Base-by-base conservation (phyloP, 176 grass and related monocot genomes). In the Saccharum officinarum region DNA sequence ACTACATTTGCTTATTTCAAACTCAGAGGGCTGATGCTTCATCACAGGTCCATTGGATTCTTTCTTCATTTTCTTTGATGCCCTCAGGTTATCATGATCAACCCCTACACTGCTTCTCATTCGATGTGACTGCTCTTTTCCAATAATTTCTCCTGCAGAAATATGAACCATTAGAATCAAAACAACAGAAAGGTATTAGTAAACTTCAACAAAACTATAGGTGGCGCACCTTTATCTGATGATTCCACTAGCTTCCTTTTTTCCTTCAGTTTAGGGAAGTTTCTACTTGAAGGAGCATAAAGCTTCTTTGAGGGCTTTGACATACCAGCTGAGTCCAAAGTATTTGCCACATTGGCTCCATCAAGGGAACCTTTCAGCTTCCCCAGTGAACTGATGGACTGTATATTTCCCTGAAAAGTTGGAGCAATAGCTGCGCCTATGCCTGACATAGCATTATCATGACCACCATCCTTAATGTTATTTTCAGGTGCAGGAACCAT, bases 51-150 rank as follows among this genome's bases (percentile, higher is more conserved):
- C 62, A 67, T 76, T 74, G 38, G 52, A 54, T 69, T 74, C 82
- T 73, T 88, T 90, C 79, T 94, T 92, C 26, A 83, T 30, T 83
- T 92, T 90, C 84, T 92, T 94, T 82, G 82, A 83, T 77, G 85
- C 46, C 62, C 82, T 88, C 69, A 39, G 11, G 45, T 81, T 84
- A 89, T 86, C 75, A 41, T 69, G 76, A 84, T 76, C 82, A 92
- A 67, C 54, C 6, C 30, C 71, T 64, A 62, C 59, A 62, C 68
- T 86, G 68, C 68, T 80, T 65, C 85, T 90, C 31, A 40, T 87
- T 88, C 57, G 86, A 84, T 88, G 74, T 42, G 17, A 57, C 49
- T 28, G 23, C 45, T 63, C 80, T 90, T 80, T 85, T 81, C 30
- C 78, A 88, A 76, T 23, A 76, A 39, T 71, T 83, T 73, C 54